Conservation (phyloP, 2,329 filamentous ascomycete genomes). For the Berkeleyomyces rouxiae region DNA sequence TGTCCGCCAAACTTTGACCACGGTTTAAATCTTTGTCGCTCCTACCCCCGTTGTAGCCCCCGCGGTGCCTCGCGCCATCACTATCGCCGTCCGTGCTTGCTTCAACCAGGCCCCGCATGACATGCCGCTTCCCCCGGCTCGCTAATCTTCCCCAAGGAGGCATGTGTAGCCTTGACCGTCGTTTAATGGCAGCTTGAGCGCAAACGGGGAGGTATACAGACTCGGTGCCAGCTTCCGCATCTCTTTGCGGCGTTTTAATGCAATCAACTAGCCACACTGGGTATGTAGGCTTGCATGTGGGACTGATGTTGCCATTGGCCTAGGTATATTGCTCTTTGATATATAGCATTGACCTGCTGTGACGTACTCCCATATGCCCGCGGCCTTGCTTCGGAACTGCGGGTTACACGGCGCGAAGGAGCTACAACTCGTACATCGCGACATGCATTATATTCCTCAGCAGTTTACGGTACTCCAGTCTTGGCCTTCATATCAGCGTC, state of each 20-base stretch:
- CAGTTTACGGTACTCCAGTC: background rate
- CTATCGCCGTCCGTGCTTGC: background rate
- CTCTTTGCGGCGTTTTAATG: too few species aligned
- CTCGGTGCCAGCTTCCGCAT: too few species aligned
- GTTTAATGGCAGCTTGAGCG: background rate
- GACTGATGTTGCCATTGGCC: too few species aligned
- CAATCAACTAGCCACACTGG: too few species aligned
- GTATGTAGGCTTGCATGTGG: too few species aligned
- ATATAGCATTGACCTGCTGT: too few species aligned
- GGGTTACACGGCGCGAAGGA: background rate
- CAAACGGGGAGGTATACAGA: too few species aligned
- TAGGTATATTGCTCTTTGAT: too few species aligned
- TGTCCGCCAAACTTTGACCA: too few species aligned
- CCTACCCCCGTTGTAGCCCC: background rate
- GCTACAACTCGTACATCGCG: background rate
- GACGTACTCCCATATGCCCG: background rate
- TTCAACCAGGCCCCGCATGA: background rate
- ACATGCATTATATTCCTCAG: background rate
- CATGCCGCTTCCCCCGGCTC: background rate
- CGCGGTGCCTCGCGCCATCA: background rate
- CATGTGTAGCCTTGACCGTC: background rate
- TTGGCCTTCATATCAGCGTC: background rate
- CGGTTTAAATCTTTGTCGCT: background rate
- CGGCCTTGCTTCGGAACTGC: background rate
- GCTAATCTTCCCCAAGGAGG: background rate